Base-by-base conservation (phyloP, 176 grass and related monocot genomes). In the Aegilops tauschii region DNA sequence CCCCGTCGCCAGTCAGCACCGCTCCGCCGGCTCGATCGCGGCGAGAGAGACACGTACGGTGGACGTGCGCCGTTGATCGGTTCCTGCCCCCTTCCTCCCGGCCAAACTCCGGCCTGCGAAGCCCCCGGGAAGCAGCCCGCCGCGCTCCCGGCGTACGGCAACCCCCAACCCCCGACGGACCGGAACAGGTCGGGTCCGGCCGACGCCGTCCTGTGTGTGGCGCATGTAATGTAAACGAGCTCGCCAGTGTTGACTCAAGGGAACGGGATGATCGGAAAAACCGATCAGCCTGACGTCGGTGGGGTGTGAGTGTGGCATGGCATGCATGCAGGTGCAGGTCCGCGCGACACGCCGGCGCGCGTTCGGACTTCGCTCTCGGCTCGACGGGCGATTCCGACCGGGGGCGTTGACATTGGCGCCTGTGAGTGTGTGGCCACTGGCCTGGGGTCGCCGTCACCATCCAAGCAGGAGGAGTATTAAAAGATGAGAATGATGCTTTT, bases 271-370 rank as follows among this genome's bases (percentile, higher is more conserved):
- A 59, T 8, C 50, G 0, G 7, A 2, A 54, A 18, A 18, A 54
- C 5, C 16, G 50, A 5, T 69, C 67, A 36, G 66, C 7, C 65
- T 69, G 30, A 35, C 67, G 67, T 37, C 21, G 34, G 32, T 5
- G 30, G 65, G 18, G 31, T 36, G 8, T 31, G 18, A 3, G 44
- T 29, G 12, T 6, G 23, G 25, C 61, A 61, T 40, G 39, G 39
- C 39, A 42, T 52, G 14, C 49, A 52, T 52, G 14, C 12, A 5
- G 47, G 4, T 52, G 49, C 67, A 69, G 66, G 66, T 36, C 66
- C 66, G 66, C 66, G 68, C 34, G 68, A 70, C 68, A 70, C 68
- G 68, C 68, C 68, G 68, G 68, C 69, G 69, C 69, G 69, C 69
- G 69, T 71, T 71, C 69, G 65, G 65, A 67, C 65, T 34, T 30